Evolutionary conservation across 176 grass and related monocot species (phyloP).

Genomic region (Eleusine indica): DNA sequence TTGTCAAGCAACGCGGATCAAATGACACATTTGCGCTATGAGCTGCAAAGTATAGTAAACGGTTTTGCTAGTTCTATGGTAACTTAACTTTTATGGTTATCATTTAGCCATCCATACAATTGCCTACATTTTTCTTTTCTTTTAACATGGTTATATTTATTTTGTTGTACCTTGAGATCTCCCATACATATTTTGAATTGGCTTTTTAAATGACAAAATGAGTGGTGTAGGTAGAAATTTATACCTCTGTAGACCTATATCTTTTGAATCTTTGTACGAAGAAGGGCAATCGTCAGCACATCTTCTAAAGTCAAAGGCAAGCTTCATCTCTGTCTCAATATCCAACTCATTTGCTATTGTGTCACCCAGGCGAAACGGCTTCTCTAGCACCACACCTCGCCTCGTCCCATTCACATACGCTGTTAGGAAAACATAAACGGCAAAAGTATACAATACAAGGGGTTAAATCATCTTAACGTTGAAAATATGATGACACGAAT

Average conservation of each 20-base stretch:
- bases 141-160: too few relatives aligned
- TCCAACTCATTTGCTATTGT: slow-evolving; percentile 73
- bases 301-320: slow-evolving; percentile 52
- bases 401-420: slow-evolving; percentile 93
- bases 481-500: too few relatives aligned
- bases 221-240: not conserved
- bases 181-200: too few relatives aligned
- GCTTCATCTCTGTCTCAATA: slow-evolving; percentile 81
- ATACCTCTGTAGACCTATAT: not conserved
- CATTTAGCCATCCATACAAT: too few relatives aligned
- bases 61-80: too few relatives aligned
- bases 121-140: too few relatives aligned
- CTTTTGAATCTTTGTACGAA: slow-evolving; percentile 51
- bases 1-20: slow-evolving; percentile 4
- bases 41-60: not conserved
- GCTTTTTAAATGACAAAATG: not conserved
- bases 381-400: slow-evolving; percentile 73
- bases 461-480: too few relatives aligned
- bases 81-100: too few relatives aligned
- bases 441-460: not conserved
- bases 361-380: slow-evolving; percentile 74
- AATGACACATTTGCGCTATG: slow-evolving; percentile 49
- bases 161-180: too few relatives aligned
- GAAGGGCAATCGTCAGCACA: slow-evolving; percentile 39
- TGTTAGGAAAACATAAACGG: slow-evolving; percentile 25